phyloP scores from a whole-genome alignment of 805 yeast species.

The Zygoascus biomembranicola region DNA sequence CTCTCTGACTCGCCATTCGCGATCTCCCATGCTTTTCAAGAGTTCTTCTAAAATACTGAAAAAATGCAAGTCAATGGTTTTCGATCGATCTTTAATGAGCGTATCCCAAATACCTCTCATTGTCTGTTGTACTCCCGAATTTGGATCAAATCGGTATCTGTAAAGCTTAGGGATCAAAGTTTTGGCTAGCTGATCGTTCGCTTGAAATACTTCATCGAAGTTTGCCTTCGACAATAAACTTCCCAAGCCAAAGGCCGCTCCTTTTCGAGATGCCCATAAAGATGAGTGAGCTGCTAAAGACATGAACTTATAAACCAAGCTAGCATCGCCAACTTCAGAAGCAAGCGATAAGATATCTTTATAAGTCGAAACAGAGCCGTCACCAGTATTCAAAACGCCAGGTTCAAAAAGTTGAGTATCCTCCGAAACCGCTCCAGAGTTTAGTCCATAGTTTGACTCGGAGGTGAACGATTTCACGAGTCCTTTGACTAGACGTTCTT shows the following conservation, averaged over 20 bases:
- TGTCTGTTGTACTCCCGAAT: constrained; percentile 58
- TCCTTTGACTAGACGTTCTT: constrained; percentile 65
- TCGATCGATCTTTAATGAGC: constrained; percentile 49
- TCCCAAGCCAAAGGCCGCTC: constrained; percentile 90
- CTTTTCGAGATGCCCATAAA: constrained; percentile 87
- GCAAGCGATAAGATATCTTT: constrained; percentile 84
- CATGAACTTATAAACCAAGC: constrained; percentile 90
- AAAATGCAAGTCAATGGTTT: constrained; percentile 48
- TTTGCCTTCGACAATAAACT: constrained; percentile 73
- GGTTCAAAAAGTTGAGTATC: constrained; percentile 84
- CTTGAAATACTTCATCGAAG: constrained; percentile 50
- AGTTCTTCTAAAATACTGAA: constrained; percentile 56
- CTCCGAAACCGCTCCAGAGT: constrained; percentile 61
- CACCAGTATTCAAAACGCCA: constrained; percentile 70
- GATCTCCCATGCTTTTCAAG: constrained; percentile 57
- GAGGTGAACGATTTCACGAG: constrained; percentile 73
- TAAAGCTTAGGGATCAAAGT: constrained; percentile 73
- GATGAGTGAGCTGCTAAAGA: constrained; percentile 80
- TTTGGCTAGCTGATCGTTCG: constrained; percentile 46
- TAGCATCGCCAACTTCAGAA: constrained; percentile 91
- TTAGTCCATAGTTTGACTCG: constrained; percentile 37
- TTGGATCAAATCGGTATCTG: constrained; percentile 83
- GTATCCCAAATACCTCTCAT: constrained; percentile 88
- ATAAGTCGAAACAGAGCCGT: constrained; percentile 83
- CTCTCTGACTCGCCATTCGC: constrained; percentile 91